phyloP scores from a whole-genome alignment of 768 basidiomycete species.

The Rhodotorula diobovata region DNA sequence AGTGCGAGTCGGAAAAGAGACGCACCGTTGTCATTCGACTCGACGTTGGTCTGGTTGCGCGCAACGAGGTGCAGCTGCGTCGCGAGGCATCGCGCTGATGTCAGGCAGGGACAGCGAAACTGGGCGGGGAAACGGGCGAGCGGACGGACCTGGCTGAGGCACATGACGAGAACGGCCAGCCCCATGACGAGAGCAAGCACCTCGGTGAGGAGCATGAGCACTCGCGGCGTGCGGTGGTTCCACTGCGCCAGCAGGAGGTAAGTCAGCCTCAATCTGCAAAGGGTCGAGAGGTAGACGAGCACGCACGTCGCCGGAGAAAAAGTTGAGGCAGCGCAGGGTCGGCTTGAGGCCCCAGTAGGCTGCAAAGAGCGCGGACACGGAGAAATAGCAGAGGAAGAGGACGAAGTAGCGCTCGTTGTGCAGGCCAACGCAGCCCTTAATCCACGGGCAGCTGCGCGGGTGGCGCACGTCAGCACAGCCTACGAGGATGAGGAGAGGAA shows the following conservation, averaged over 20 bases:
- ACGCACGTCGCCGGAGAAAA: constrained; percentile 48
- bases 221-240: constrained; percentile 62
- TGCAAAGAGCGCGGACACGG: constrained; percentile 63
- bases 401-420: constrained; percentile 95
- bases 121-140: neutral
- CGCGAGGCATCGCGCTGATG: neutral
- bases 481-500: neutral
- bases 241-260: constrained; percentile 49
- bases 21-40: constrained; percentile 72
- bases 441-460: constrained; percentile 48
- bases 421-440: constrained; percentile 69
- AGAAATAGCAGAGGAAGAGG: constrained; percentile 89
- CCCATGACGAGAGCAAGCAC: constrained; percentile 71
- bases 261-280: constrained; percentile 8
- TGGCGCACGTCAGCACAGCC: neutral
- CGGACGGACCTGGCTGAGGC: constrained; percentile 59
- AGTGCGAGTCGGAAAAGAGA: no score
- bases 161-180: constrained; percentile 68
- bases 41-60: constrained; percentile 79
- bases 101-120: neutral
- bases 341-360: constrained; percentile 61
- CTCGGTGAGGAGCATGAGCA: constrained; percentile 68
- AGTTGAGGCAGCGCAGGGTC: constrained; percentile 57
- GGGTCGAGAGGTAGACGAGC: neutral
- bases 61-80: constrained; percentile 58